These are phyloP conservation scores for Globisporangium cederbergense DNA, from an alignment of 352 stramenopile species.

Conservation along the genomic window DNA sequence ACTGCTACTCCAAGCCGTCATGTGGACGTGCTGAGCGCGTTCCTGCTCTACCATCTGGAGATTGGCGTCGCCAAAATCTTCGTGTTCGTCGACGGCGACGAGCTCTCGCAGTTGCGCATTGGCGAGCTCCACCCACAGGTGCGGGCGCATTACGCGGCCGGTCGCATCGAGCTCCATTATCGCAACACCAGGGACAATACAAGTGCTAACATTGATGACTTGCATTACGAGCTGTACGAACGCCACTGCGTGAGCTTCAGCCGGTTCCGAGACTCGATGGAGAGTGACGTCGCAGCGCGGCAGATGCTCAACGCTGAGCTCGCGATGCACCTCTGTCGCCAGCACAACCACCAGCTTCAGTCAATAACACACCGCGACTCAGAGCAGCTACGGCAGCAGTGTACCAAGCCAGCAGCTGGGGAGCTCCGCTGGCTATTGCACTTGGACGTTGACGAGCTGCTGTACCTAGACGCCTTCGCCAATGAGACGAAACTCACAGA, in stretches of 20 bases:
- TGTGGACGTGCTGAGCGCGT: slow-evolving; percentile 27
- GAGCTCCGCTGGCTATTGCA: slow-evolving; percentile 34
- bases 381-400: neutral
- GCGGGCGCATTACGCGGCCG: slow-evolving; percentile 7
- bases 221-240: neutral
- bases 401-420: neutral
- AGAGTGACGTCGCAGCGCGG: slow-evolving; percentile 23
- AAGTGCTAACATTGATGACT: neutral
- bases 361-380: neutral
- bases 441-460: slow-evolving; percentile 37
- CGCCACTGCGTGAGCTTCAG: slow-evolving; percentile 1
- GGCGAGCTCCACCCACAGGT: slow-evolving; percentile 17
- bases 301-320: slow-evolving; percentile 36
- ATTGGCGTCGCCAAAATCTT: slow-evolving; percentile 33
- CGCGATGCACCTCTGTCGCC: slow-evolving; percentile 23
- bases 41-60: slow-evolving; percentile 34
- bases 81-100: slow-evolving; percentile 34
- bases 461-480: slow-evolving; percentile 25
- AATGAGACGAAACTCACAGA: neutral
- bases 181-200: neutral
- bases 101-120: slow-evolving; percentile 16
- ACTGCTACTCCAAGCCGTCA: slow-evolving; percentile 10
- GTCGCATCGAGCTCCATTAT: slow-evolving; percentile 29
- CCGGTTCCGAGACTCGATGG: slow-evolving; percentile 4
- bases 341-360: slow-evolving; percentile 8